Conservation (phyloP, 495 filamentous ascomycete genomes). For the Pseudotulostoma volvatum region DNA sequence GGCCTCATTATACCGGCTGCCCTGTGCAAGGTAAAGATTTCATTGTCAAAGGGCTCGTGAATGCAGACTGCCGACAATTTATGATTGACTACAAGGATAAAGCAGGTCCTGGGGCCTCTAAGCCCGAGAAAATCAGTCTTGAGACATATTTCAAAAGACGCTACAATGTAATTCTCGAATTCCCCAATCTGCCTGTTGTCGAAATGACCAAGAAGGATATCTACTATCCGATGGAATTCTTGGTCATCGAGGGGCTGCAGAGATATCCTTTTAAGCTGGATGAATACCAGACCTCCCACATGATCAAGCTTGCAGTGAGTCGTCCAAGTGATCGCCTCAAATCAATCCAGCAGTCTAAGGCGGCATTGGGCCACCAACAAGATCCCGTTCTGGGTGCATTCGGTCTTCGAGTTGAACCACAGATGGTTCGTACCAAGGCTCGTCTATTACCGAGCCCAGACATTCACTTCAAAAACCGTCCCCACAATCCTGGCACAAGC, state of each 20-base stretch:
- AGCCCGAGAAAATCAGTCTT: slow-evolving; percentile 30
- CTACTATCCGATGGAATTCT: slow-evolving; percentile 64
- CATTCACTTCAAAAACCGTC: slow-evolving; percentile 41
- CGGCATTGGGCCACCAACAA: slow-evolving; percentile 45
- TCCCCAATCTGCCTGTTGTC: slow-evolving; percentile 48
- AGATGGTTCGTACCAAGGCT: slow-evolving; percentile 49
- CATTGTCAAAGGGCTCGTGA: slow-evolving; percentile 44
- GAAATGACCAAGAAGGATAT: slow-evolving; percentile 48
- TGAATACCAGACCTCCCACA: slow-evolving; percentile 45
- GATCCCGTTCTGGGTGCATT: slow-evolving; percentile 55
- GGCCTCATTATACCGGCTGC: slow-evolving; percentile 40
- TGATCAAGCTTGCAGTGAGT: slow-evolving; percentile 75
- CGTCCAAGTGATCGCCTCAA: slow-evolving; percentile 44
- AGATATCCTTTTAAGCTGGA: slow-evolving; percentile 67
- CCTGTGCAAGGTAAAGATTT: slow-evolving; percentile 34
- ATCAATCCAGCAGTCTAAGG: slow-evolving; percentile 47
- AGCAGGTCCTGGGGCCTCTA: slow-evolving; percentile 28
- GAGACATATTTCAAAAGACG: slow-evolving; percentile 48
- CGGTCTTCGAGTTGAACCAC: slow-evolving; percentile 45
- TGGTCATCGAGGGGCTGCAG: slow-evolving; percentile 46
- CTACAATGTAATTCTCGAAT: slow-evolving; percentile 42
- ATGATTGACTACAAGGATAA: slow-evolving; percentile 41
- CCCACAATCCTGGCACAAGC: slow-evolving; percentile 34
- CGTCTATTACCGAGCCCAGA: slow-evolving; percentile 55
- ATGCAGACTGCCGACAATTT: slow-evolving; percentile 34